Evolutionary conservation across 768 basidiomycete genomes (phyloP).

Genomic region (Auricularia cornea): DNA sequence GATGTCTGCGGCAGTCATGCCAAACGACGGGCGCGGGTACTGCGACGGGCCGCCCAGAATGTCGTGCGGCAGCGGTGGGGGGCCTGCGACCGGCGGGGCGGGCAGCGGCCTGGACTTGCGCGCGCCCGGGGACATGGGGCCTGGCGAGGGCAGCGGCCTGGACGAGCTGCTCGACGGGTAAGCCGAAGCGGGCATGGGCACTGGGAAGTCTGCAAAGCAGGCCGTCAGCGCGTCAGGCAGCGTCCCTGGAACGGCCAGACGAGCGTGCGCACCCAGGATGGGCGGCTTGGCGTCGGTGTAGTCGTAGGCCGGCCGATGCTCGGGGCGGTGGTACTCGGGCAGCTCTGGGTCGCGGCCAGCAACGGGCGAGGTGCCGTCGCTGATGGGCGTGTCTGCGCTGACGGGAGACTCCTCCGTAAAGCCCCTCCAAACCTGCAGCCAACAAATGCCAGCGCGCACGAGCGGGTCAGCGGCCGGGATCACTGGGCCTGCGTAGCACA

Average conservation of each 20-base stretch:
- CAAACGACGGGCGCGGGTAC: neutral
- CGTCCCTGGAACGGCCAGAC: neutral
- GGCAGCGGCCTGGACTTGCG: neutral
- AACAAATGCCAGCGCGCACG: neutral
- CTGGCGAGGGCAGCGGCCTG: neutral
- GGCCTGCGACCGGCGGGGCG: neutral
- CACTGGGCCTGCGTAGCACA: neutral
- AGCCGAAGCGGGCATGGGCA: neutral
- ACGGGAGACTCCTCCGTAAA: constrained; percentile 45
- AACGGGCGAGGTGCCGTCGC: neutral
- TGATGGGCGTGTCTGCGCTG: constrained; percentile 11
- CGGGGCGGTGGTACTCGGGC: neutral
- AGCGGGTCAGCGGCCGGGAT: neutral
- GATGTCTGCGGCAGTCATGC: neutral
- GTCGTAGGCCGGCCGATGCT: neutral
- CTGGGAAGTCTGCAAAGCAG: neutral
- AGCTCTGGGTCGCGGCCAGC: neutral
- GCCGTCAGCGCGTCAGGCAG: neutral
- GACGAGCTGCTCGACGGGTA: neutral
- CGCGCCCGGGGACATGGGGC: neutral
- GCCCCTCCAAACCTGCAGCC: constrained; percentile 48
- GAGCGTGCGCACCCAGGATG: neutral
- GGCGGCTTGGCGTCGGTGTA: neutral
- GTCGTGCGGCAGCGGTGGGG: neutral
- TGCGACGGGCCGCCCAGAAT: neutral